phyloP scores from a whole-genome alignment of 2,329 filamentous ascomycete species.

The Phialophora tarda region DNA sequence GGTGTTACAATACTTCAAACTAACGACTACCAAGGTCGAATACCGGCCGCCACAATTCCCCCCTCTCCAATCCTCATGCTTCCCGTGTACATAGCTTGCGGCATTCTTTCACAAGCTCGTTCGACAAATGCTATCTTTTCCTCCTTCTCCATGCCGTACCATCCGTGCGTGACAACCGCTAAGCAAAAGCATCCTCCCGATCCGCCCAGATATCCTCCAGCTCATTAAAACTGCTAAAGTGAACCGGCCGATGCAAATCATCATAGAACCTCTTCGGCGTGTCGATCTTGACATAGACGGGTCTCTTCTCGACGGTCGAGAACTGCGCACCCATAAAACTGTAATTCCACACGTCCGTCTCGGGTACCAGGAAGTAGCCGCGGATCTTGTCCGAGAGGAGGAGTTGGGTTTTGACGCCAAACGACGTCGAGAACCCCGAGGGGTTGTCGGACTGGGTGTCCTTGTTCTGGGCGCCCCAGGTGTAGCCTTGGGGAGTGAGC shows the following conservation, averaged over 20 bases:
- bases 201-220: slow-evolving; percentile 97
- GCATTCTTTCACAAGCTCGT: not conserved
- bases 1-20: not conserved
- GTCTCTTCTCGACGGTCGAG: slow-evolving; percentile 85
- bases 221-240: slow-evolving; percentile 98
- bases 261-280: slow-evolving; percentile 87
- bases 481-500: slow-evolving; percentile 88
- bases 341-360: slow-evolving; percentile 93
- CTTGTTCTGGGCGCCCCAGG: slow-evolving; percentile 96
- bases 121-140: not conserved
- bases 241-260: slow-evolving; percentile 85
- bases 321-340: slow-evolving; percentile 96
- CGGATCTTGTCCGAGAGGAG: slow-evolving; percentile 90
- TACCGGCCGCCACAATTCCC: not conserved
- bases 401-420: slow-evolving; percentile 95
- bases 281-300: slow-evolving; percentile 90
- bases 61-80: not conserved
- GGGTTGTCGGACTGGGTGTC: slow-evolving; percentile 92
- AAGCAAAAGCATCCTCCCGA: slow-evolving; percentile 90
- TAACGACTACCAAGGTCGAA: not conserved
- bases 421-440: slow-evolving; percentile 85
- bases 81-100: not conserved
- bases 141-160: not conserved
- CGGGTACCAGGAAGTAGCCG: slow-evolving; percentile 95
- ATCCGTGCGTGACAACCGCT: slow-evolving; percentile 43